Evolutionary conservation across 345 rosid species (phyloP).

Genomic region (Eucalyptus polybractea): DNA sequence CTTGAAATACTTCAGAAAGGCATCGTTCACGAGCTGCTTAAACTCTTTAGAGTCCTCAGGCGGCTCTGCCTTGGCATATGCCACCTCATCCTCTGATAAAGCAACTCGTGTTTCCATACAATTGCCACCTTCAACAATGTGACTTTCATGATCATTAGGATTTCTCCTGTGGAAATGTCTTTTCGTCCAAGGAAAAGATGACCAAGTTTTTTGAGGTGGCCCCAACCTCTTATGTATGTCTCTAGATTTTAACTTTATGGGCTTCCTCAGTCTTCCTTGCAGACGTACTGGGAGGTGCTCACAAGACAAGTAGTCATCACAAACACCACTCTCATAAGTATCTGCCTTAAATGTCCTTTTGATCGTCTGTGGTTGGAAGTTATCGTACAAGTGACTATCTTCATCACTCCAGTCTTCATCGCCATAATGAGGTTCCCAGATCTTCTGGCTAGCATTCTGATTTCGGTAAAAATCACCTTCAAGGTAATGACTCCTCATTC

Average conservation of each 20-base stretch:
- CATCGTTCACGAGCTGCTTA: conserved; percentile 12
- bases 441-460: not conserved
- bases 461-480: not conserved
- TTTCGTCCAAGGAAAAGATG: not conserved
- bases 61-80: not conserved
- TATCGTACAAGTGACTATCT: not conserved
- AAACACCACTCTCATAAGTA: not conserved
- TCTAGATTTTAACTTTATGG: not conserved
- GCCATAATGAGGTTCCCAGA: not conserved
- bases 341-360: not conserved
- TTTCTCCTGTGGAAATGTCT: not conserved
- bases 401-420: not conserved
- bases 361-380: not conserved
- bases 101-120: not conserved
- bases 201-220: not conserved
- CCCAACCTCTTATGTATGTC: not conserved
- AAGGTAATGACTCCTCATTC: not conserved
- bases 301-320: not conserved
- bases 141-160: not conserved
- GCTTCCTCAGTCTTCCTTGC: conserved; percentile 1
- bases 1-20: conserved; percentile 32
- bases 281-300: conserved; percentile 1
- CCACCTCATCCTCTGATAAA: not conserved
- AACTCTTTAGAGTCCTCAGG: conserved; percentile 25
- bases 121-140: not conserved